phyloP scores from a whole-genome alignment of 202 grass and related monocot species.

The Cymbopogon flexuosus region DNA sequence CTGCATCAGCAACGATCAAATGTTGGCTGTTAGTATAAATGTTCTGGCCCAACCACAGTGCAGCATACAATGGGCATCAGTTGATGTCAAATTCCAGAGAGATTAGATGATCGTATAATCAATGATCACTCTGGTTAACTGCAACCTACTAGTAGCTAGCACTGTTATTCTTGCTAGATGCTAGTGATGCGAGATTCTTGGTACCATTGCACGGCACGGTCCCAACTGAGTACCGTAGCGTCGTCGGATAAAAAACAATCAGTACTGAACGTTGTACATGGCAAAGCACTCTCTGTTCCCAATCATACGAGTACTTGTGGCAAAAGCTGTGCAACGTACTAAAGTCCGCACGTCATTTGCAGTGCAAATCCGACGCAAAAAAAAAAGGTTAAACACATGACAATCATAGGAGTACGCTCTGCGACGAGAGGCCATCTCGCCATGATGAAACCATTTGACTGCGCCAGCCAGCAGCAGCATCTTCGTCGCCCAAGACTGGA shows the following conservation, averaged over 20 bases:
- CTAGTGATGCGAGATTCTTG: neutral
- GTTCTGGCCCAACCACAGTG: neutral
- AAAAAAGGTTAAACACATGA: no score
- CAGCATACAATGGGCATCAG: neutral
- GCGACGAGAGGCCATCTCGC: neutral
- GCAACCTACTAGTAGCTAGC: neutral
- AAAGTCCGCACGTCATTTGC: conserved; percentile 19
- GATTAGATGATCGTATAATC: no score
- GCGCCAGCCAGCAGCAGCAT: conserved; percentile 5
- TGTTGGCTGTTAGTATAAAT: neutral
- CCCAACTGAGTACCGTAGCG: neutral
- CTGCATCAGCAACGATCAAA: conserved; percentile 37
- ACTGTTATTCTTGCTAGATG: neutral
- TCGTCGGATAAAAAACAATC: no score
- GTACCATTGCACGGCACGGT: neutral
- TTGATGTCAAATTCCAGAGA: neutral
- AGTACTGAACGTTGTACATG: neutral
- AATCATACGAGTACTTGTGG: conserved; percentile 31
- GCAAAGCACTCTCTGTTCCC: neutral
- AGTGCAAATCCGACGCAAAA: conserved; percentile 27
- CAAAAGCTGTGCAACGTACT: neutral
- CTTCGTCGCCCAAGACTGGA: conserved; percentile 42
- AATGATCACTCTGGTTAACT: no score
- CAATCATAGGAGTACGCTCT: neutral
- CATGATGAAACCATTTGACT: conserved; percentile 37